Percentiles rank a stretch among this genome's conserved stretches.
Evolutionary conservation across 2,329 filamentous ascomycete genomes (phyloP).

Genomic region (Leptographium radiaticola): DNA sequence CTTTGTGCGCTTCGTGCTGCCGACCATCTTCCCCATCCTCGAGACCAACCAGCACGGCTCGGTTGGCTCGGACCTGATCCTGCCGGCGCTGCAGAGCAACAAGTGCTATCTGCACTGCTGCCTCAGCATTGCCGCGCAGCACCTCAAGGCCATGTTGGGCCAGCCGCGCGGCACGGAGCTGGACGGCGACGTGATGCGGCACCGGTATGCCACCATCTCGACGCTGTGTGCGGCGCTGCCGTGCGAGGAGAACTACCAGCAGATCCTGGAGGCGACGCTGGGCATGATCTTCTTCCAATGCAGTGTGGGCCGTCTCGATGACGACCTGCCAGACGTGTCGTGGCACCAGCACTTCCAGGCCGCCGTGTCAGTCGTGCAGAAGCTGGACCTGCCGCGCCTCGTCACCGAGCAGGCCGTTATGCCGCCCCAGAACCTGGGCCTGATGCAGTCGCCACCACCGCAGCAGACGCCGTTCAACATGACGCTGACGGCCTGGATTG

Average conservation of each 20-base stretch:
- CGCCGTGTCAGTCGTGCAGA: conserved; percentile 70
- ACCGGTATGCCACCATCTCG: conserved; percentile 78
- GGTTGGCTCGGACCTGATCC: conserved; percentile 66
- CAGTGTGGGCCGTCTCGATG: conserved; percentile 74
- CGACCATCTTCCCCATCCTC: conserved; percentile 81
- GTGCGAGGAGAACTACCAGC: conserved; percentile 66
- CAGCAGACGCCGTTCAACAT: conserved; percentile 79
- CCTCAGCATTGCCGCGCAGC: conserved; percentile 81
- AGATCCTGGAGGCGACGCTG: conserved; percentile 84
- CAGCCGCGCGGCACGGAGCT: conserved; percentile 50
- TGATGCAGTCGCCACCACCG: conserved; percentile 30
- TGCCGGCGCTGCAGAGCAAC: conserved; percentile 82
- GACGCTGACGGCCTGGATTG: conserved; percentile 88
- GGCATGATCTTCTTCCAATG: conserved; percentile 96
- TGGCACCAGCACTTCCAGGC: conserved; percentile 98
- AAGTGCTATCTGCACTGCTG: conserved; percentile 92
- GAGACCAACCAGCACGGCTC: conserved; percentile 82
- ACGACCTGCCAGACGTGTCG: conserved; percentile 77
- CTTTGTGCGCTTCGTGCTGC: conserved; percentile 78
- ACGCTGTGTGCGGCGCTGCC: conserved; percentile 73
- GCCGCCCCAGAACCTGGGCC: neutral
- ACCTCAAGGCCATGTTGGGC: conserved; percentile 68
- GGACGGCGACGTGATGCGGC: conserved; percentile 82
- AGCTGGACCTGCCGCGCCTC: conserved; percentile 62
- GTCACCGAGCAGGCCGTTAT: conserved; percentile 24